A percentile compares a stretch with the other conserved stretches of the same genome.
Conservation (phyloP, 2,329 filamentous ascomycete species). For the Verticillium tricorpus region DNA sequence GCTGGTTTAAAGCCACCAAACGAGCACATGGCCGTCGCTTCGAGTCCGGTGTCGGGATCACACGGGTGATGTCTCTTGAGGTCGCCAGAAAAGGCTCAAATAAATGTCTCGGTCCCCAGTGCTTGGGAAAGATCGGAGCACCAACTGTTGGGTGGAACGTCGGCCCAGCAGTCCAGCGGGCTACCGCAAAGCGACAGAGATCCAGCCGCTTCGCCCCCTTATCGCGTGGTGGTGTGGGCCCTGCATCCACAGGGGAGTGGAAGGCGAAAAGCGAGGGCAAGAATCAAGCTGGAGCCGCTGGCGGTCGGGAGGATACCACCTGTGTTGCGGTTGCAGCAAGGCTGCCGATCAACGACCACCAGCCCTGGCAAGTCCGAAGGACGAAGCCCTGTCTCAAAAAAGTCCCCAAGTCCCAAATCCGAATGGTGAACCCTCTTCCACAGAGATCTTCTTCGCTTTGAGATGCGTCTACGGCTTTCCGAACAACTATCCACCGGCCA, state of each 20-base stretch:
- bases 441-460: too few species aligned
- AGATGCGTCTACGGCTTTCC: too few species aligned
- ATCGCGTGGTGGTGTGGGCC: background rate
- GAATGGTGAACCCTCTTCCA: too few species aligned
- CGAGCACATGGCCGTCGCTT: background rate
- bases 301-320: background rate
- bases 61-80: background rate
- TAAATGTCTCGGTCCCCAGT: slow-evolving; percentile 1
- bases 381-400: too few species aligned
- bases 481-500: too few species aligned
- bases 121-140: background rate
- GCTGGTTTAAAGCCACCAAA: background rate
- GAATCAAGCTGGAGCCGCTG: background rate
- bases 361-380: too few species aligned
- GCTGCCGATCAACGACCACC: too few species aligned
- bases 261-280: background rate
- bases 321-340: too few species aligned
- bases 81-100: slow-evolving; percentile 1
- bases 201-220: background rate
- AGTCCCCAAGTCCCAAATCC: too few species aligned
- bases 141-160: background rate
- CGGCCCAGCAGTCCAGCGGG: background rate
- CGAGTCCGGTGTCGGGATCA: background rate
- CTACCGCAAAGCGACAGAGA: background rate
- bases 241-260: background rate